A percentile compares a stretch with the other conserved stretches of the same genome.
phyloP scores from a whole-genome alignment of 2,329 filamentous ascomycete genomes.

The Pestalotiopsis sp. region DNA sequence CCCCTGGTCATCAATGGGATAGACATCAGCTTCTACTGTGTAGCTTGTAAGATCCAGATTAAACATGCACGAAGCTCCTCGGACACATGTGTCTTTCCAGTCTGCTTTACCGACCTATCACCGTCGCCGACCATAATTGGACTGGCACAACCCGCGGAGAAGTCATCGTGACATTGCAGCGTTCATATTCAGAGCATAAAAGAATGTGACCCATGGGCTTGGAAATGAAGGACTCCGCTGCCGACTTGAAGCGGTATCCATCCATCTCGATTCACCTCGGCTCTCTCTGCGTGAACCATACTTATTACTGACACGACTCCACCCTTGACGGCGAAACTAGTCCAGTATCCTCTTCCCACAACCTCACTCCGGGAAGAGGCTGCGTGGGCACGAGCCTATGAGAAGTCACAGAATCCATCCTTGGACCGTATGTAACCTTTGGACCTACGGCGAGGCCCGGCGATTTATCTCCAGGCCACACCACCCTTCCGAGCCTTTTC shows the following conservation, averaged over 20 bases:
- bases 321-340: not conserved
- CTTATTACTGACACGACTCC: not conserved
- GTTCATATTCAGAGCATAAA: not conserved
- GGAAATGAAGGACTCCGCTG: not conserved
- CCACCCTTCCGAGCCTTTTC: not conserved
- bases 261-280: not conserved
- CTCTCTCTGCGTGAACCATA: not conserved
- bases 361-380: not conserved
- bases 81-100: not conserved
- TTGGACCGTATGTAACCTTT: not conserved
- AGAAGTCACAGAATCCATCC: not conserved
- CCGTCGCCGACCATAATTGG: not conserved
- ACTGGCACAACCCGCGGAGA: not conserved
- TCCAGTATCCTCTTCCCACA: not conserved
- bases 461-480: not conserved
- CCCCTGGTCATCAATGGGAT: not conserved
- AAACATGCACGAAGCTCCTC: not conserved
- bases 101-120: not conserved
- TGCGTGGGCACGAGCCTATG: too few species aligned
- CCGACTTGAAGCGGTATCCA: not conserved
- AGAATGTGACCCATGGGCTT: not conserved
- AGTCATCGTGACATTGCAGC: not conserved
- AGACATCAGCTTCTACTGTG: not conserved
- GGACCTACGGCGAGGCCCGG: not conserved
- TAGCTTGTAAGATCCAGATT: not conserved